Evolutionary conservation across 2,329 filamentous ascomycete species (phyloP).

Genomic region (Rasamsonia emersonii): DNA sequence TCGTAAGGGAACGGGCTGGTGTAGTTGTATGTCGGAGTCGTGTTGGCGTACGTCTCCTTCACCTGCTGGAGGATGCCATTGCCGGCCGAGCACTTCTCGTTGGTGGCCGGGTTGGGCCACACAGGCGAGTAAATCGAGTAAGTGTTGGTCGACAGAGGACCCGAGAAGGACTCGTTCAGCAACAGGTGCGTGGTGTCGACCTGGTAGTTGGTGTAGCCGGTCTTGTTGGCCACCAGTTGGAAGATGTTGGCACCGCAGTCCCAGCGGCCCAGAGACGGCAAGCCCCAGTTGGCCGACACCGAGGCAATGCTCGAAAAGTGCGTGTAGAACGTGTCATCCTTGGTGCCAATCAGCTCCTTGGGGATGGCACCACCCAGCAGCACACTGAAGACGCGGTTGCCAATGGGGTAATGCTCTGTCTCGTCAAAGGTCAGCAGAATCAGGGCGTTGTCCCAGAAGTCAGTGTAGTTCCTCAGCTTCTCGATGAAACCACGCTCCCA

Average conservation of each 20-base stretch:
- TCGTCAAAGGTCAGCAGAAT: conserved; percentile 75
- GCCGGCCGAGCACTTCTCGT: conserved; percentile 24
- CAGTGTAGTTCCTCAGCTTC: conserved; percentile 58
- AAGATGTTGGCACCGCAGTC: conserved; percentile 68
- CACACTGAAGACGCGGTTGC: conserved; percentile 62
- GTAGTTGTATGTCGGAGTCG: conserved; percentile 25
- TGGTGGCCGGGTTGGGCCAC: conserved; percentile 22
- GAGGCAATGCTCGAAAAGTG: conserved; percentile 64
- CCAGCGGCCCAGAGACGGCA: conserved; percentile 61
- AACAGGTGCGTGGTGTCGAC: conserved; percentile 36
- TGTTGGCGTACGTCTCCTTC: conserved; percentile 22
- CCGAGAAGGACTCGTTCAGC: conserved; percentile 49
- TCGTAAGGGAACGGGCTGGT: conserved; percentile 26
- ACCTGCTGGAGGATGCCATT: conserved; percentile 26
- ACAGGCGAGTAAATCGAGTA: conserved; percentile 19
- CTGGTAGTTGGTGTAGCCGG: conserved; percentile 44
- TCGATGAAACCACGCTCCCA: conserved; percentile 63
- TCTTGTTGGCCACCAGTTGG: conserved; percentile 50
- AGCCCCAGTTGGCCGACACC: conserved; percentile 60
- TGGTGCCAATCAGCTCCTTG: conserved; percentile 54
- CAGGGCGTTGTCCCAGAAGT: conserved; percentile 69
- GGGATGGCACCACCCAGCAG: conserved; percentile 69
- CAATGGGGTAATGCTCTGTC: conserved; percentile 57
- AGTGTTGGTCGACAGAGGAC: conserved; percentile 24
- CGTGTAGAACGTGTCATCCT: conserved; percentile 61